Evolutionary conservation across 805 yeast genomes (phyloP).

Genomic region (Ogataea trehalophila): DNA sequence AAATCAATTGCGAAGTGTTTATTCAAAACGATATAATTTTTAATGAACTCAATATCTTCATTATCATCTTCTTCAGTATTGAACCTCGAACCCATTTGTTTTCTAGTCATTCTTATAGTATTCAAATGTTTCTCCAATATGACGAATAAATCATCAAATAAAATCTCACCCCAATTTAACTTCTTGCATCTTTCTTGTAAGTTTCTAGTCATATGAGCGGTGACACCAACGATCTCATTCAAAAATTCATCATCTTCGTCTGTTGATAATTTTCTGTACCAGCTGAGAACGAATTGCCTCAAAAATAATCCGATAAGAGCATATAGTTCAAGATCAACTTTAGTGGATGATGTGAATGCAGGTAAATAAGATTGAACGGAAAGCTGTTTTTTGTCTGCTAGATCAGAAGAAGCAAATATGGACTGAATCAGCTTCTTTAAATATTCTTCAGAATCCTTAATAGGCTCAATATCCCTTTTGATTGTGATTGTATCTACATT

Average conservation of each 20-base stretch:
- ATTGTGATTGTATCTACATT: neutral
- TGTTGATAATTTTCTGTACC: slow-evolving; percentile 38
- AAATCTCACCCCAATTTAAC: slow-evolving; percentile 32
- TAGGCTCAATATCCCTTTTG: neutral
- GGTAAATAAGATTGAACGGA: slow-evolving; percentile 29
- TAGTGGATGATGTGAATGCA: slow-evolving; percentile 33
- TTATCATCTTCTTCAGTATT: neutral
- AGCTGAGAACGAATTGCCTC: slow-evolving; percentile 41
- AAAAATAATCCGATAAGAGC: slow-evolving; percentile 42
- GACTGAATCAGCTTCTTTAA: slow-evolving; percentile 14
- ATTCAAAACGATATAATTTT: slow-evolving; percentile 13
- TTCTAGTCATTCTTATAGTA: slow-evolving; percentile 6
- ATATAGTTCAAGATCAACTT: slow-evolving; percentile 41
- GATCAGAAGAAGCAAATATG: slow-evolving; percentile 9
- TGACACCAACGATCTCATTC: slow-evolving; percentile 34
- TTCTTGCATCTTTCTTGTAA: slow-evolving; percentile 31
- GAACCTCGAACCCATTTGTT: slow-evolving; percentile 13
- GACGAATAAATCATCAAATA: slow-evolving; percentile 42
- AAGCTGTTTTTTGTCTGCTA: neutral
- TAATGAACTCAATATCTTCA: slow-evolving; percentile 10
- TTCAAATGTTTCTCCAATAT: slow-evolving; percentile 30
- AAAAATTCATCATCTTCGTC: slow-evolving; percentile 37
- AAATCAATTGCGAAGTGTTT: slow-evolving; percentile 20
- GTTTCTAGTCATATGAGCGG: slow-evolving; percentile 36
- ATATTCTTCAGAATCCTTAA: slow-evolving; percentile 24